Conservation (phyloP, 1,284 basidiomycete genomes). For the Rhodotorula sp. region DNA sequence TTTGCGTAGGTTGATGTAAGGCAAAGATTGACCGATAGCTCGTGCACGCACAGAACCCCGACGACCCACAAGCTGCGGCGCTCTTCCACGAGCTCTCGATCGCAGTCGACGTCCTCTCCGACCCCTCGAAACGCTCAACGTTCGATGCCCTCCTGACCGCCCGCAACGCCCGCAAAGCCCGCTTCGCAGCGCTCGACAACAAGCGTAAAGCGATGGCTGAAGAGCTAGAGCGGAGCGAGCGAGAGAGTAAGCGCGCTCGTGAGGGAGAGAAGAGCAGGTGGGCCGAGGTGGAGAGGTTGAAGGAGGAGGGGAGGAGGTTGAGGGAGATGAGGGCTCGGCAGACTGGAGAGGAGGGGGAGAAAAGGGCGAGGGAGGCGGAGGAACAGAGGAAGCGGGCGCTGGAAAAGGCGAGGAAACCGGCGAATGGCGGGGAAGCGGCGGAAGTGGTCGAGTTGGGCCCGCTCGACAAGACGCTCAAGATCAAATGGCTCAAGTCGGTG, state of each 20-base stretch:
- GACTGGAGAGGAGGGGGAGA: no score
- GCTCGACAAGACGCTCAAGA: constrained; percentile 43
- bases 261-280: constrained; percentile 27
- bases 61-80: constrained; percentile 41
- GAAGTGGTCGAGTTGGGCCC: constrained; percentile 30
- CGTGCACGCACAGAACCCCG: constrained; percentile 38
- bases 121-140: constrained; percentile 37
- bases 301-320: constrained; percentile 42
- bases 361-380: not conserved
- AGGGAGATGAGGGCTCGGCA: no score
- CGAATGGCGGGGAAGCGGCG: not conserved
- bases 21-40: constrained; percentile 21
- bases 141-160: constrained; percentile 39
- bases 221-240: constrained; percentile 41
- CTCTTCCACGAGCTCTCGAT: constrained; percentile 42
- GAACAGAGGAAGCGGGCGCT: no score
- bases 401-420: not conserved
- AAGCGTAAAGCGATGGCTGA: constrained; percentile 42
- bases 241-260: constrained; percentile 37
- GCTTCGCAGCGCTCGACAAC: constrained; percentile 42
- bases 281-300: constrained; percentile 38
- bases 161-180: constrained; percentile 30
- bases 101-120: constrained; percentile 41
- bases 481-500: constrained; percentile 38
- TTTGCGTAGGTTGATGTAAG: not conserved